phyloP scores from a whole-genome alignment of 495 filamentous ascomycete genomes.

The Neurospora sp. region DNA sequence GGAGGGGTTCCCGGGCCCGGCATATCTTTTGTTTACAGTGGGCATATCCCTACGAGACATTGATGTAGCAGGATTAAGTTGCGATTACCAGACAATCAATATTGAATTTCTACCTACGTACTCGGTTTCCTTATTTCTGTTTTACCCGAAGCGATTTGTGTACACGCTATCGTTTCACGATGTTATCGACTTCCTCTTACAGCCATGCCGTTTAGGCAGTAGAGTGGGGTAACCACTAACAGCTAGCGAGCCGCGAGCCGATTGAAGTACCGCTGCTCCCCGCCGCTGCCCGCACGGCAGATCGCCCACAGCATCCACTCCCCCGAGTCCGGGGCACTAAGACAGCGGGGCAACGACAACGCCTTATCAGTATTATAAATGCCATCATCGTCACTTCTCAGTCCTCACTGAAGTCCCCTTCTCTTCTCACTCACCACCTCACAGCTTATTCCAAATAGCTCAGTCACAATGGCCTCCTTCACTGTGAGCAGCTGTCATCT shows the following conservation, averaged over 20 bases:
- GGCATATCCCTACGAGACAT: neutral
- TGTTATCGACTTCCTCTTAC: neutral
- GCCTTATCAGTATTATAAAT: neutral
- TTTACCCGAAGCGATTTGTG: neutral
- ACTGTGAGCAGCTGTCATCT: neutral
- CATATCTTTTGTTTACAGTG: neutral
- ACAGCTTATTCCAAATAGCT: no score
- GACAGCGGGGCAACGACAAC: neutral
- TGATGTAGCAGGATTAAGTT: no score
- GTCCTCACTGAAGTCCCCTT: neutral
- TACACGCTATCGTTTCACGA: neutral
- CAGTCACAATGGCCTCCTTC: constrained; percentile 14
- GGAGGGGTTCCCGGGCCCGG: neutral
- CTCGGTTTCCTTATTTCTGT: neutral
- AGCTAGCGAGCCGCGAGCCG: neutral
- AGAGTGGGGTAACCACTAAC: neutral
- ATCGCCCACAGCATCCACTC: neutral
- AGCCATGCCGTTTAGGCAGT: neutral
- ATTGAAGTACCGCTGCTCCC: neutral
- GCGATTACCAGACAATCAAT: no score
- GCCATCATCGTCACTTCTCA: neutral
- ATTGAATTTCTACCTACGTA: neutral
- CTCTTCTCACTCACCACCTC: neutral
- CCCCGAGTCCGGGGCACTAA: neutral
- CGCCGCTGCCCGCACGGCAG: neutral